Evolutionary conservation across 768 basidiomycete species (phyloP).

Genomic region (Asterophora parasitica): DNA sequence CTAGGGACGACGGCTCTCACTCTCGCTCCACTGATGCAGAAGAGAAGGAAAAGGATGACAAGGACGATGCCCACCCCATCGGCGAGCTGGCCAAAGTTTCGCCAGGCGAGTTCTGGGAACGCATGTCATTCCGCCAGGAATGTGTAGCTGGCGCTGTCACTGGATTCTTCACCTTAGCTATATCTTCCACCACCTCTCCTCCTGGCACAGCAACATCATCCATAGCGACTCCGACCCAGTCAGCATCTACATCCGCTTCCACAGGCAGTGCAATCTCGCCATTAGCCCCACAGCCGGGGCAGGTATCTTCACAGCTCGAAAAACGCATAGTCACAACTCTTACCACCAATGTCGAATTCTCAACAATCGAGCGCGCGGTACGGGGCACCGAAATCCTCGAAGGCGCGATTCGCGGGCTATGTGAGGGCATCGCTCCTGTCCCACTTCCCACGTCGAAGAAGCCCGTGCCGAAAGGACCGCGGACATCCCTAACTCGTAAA

Average conservation of each 20-base stretch:
- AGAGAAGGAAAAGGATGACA: constrained; percentile 21
- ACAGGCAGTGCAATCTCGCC: constrained; percentile 30
- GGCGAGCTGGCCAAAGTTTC: constrained; percentile 58
- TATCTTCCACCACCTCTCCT: constrained; percentile 20
- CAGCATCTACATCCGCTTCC: constrained; percentile 1
- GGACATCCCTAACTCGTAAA: constrained; percentile 2
- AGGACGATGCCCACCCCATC: constrained; percentile 32
- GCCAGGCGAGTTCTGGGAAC: constrained; percentile 91
- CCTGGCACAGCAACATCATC: too few relatives aligned
- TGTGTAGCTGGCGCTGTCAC: constrained; percentile 88
- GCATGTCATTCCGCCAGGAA: constrained; percentile 95
- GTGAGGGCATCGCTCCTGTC: constrained; percentile 48
- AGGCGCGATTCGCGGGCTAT: constrained; percentile 62
- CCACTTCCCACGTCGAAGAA: constrained; percentile 16
- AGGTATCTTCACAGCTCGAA: constrained; percentile 62
- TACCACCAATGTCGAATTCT: constrained; percentile 75
- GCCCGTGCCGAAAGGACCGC: constrained; percentile 12
- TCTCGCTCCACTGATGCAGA: constrained; percentile 15
- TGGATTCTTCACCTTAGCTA: constrained; percentile 81
- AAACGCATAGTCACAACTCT: constrained; percentile 68
- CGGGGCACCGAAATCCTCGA: constrained; percentile 72
- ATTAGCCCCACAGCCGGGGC: constrained; percentile 49
- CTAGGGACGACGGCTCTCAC: constrained; percentile 20
- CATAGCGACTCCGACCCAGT: not conserved
- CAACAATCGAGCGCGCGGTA: constrained; percentile 54